Evolutionary conservation across 371 early-diverging fungal genomes (phyloP).

Genomic region (Saksenaea vasiformis): DNA sequence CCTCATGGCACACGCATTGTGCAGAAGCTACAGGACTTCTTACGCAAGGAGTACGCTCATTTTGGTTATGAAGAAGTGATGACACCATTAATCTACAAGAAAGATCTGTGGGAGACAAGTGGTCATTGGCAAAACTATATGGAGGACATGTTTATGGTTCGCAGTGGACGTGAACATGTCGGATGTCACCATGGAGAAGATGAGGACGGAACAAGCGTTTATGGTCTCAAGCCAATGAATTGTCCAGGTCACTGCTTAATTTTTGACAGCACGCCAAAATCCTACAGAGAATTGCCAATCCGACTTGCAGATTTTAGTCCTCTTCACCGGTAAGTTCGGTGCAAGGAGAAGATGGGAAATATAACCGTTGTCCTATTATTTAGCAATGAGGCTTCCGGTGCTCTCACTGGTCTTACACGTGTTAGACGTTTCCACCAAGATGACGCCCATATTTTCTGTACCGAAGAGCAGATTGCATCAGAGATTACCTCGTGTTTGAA

Average conservation of each 20-base stretch:
- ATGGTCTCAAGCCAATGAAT: constrained; percentile 98
- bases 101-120: constrained; percentile 93
- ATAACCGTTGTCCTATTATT: constrained; percentile 4
- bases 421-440: constrained; percentile 97
- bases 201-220: constrained; percentile 59
- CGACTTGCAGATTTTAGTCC: constrained; percentile 96
- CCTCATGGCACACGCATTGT: constrained; percentile 94
- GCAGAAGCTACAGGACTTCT: constrained; percentile 71
- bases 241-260: constrained; percentile 98
- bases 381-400: constrained; percentile 91
- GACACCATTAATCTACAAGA: constrained; percentile 94
- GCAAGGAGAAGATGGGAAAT: not conserved
- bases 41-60: constrained; percentile 78
- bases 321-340: constrained; percentile 70
- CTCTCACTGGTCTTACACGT: constrained; percentile 91
- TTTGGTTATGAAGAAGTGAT: constrained; percentile 95
- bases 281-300: constrained; percentile 92
- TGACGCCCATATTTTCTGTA: constrained; percentile 97
- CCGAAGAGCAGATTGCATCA: constrained; percentile 66
- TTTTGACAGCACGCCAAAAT: constrained; percentile 80
- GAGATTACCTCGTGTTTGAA: constrained; percentile 87
- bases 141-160: constrained; percentile 69
- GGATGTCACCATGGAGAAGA: constrained; percentile 43
- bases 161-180: constrained; percentile 44
- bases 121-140: constrained; percentile 97